Evolutionary conservation across 306 rosid genomes (phyloP), one percentile per base, ranked within the genome.

Genomic region (Glycyrrhiza uralensis): DNA sequence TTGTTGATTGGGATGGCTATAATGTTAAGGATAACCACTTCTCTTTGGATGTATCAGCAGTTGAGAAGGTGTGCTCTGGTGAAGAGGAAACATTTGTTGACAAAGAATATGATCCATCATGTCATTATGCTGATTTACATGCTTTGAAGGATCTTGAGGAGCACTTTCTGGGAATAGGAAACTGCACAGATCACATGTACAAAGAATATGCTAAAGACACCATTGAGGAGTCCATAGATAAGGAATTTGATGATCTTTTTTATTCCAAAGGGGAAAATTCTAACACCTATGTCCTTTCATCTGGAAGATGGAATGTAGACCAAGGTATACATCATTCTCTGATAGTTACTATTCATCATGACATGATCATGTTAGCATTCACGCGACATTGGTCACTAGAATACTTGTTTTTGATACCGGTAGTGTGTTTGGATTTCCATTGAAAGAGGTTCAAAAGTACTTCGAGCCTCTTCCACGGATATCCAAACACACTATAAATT

Each of bases 241-340:
- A 70, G 76, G 96, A 85, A 63, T 71, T 79, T 20, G 82, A 84
- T 79, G 94, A 80, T 33, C 10, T 70, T 77, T 62, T 71, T 64
- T 32, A 9, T 36, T 56, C 92, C 19, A 46, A 59, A 14, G 77
- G 74, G 2, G 59, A 69, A 66, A 86, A 83, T 65, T 70, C 81
- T 9, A 76, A 77, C 39, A 69, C 2, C 13, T 85, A 57, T 49
- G 71, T 83, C 36, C 93, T 89, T 62, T 92, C 97, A 41, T 87
- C 93, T 0, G 92, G 90, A 71, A 83, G 87, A 78, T 86, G 91
- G 97, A 65, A n/a, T 24, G 76, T 83, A 15, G 60, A 85, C 80
- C 82, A 84, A 83, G 96, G 91, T 92, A 92, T 28, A 26, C 20
- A 29, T 4, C 41, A 29, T n/a, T 23, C 57, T 50, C 7, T 13